Evolutionary conservation across 2,329 filamentous ascomycete genomes (phyloP).

Genomic region (Beauveria rudraprayagi): DNA sequence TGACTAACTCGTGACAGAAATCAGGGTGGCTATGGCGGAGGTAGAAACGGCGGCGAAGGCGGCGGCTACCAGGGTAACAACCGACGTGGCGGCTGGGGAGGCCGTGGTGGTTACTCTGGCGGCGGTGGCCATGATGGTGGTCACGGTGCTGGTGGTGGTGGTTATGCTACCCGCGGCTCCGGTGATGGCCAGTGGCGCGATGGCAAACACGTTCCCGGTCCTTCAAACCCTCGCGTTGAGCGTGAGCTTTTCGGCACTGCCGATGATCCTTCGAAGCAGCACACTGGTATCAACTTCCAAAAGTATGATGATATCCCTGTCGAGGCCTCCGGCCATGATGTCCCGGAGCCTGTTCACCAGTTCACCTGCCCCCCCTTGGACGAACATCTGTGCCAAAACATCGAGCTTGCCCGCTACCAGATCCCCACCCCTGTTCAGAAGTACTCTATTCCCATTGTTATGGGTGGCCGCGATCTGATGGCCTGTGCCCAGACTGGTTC

Average conservation of each 20-base stretch:
- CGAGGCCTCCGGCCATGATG: conserved; percentile 87
- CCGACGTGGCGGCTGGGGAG: conserved; percentile 26
- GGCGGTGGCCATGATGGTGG: conserved; percentile 30
- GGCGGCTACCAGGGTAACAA: conserved; percentile 22
- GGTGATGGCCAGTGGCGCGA: conserved; percentile 96
- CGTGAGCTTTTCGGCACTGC: conserved; percentile 88
- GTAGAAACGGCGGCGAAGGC: conserved; percentile 27
- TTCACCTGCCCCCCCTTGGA: conserved; percentile 96
- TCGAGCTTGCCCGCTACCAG: conserved; percentile 89
- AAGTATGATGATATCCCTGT: conserved; percentile 99
- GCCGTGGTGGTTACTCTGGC: conserved; percentile 28
- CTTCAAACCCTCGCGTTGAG: conserved; percentile 80
- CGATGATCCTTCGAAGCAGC: conserved; percentile 90
- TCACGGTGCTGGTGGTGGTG: conserved; percentile 40
- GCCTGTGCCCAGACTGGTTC: conserved; percentile 99
- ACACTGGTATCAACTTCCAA: conserved; percentile 99
- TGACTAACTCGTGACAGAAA: conserved; percentile 18
- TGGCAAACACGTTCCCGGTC: conserved; percentile 90
- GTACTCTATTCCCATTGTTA: conserved; percentile 98
- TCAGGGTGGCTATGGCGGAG: conserved; percentile 21
- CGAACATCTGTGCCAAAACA: conserved; percentile 87
- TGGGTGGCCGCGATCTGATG: conserved; percentile 97
- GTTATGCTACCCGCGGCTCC: conserved; percentile 62
- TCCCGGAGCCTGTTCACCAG: conserved; percentile 80
- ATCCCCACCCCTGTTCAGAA: conserved; percentile 97